Evolutionary conservation across 331 rosid species (phyloP).

Genomic region (Quercus phellos): DNA sequence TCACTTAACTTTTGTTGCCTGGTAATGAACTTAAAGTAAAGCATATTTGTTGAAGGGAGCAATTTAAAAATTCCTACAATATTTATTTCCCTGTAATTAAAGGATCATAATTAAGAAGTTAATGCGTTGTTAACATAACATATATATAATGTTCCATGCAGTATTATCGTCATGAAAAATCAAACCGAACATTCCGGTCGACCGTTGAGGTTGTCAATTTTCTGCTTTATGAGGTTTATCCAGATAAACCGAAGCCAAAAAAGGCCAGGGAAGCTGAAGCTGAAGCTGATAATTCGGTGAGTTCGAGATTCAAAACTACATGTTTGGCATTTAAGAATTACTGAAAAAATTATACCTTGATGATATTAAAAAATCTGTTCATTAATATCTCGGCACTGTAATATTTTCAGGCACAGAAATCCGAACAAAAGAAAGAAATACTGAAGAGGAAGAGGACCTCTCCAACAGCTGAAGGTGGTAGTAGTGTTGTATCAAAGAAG

Average conservation of each 20-base stretch:
- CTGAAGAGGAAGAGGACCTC: background rate
- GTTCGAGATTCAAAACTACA: background rate
- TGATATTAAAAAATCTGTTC: background rate
- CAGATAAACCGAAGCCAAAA: background rate
- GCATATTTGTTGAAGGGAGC: background rate
- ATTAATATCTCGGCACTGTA: background rate
- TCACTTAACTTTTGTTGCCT: background rate
- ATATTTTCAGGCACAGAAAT: background rate
- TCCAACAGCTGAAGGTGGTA: background rate
- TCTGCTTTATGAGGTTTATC: slow-evolving; percentile 16
- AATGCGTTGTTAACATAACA: background rate
- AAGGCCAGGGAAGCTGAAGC: background rate
- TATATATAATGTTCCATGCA: background rate
- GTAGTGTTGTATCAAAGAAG: background rate
- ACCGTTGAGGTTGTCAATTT: slow-evolving; percentile 14
- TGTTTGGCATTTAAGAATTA: no score
- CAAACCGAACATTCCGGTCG: background rate
- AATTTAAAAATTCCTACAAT: background rate
- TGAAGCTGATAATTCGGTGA: background rate
- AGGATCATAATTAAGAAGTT: background rate
- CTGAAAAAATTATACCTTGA: background rate
- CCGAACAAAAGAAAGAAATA: background rate
- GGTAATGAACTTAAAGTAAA: background rate
- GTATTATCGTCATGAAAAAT: slow-evolving; percentile 6
- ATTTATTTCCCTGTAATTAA: background rate